These are phyloP conservation scores for Aspergillus felis DNA, from an alignment of 2,329 filamentous ascomycete species.

Conservation along the genomic window DNA sequence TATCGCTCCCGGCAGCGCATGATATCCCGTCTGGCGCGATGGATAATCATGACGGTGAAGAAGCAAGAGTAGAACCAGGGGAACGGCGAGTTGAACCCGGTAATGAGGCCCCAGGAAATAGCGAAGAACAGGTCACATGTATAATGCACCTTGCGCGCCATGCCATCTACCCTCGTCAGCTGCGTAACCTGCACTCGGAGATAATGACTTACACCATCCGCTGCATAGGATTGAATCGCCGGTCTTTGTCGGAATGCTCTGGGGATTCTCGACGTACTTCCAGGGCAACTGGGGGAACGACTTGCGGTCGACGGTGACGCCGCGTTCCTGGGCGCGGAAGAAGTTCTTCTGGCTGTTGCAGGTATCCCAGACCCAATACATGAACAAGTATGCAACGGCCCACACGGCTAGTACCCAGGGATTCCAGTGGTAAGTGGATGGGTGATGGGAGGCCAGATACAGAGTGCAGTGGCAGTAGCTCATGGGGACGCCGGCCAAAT, in stretches of 20 bases:
- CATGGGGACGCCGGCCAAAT: conserved; percentile 83
- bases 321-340: conserved; percentile 75
- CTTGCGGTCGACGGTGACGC: conserved; percentile 62
- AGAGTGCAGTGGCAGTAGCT: conserved; percentile 91
- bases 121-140: conserved; percentile 76
- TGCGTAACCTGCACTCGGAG: not conserved
- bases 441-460: conserved; percentile 77
- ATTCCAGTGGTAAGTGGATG: conserved; percentile 72
- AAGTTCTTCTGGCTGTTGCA: conserved; percentile 90
- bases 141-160: conserved; percentile 76
- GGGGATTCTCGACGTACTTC: conserved; percentile 74
- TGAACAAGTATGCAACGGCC: conserved; percentile 67
- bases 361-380: conserved; percentile 91
- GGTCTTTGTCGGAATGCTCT: conserved; percentile 66
- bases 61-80: conserved; percentile 87
- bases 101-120: conserved; percentile 70
- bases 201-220: conserved; percentile 65
- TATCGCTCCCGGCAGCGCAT: conserved; percentile 71
- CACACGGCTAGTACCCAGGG: conserved; percentile 59
- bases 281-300: conserved; percentile 86
- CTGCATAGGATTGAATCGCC: conserved; percentile 75
- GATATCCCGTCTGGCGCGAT: conserved; percentile 71
- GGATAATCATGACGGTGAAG: conserved; percentile 73
- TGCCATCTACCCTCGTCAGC: conserved; percentile 47
- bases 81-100: conserved; percentile 73